Base-by-base conservation (phyloP, 2,329 filamentous ascomycete genomes). In the Corinectria fuckeliana region DNA sequence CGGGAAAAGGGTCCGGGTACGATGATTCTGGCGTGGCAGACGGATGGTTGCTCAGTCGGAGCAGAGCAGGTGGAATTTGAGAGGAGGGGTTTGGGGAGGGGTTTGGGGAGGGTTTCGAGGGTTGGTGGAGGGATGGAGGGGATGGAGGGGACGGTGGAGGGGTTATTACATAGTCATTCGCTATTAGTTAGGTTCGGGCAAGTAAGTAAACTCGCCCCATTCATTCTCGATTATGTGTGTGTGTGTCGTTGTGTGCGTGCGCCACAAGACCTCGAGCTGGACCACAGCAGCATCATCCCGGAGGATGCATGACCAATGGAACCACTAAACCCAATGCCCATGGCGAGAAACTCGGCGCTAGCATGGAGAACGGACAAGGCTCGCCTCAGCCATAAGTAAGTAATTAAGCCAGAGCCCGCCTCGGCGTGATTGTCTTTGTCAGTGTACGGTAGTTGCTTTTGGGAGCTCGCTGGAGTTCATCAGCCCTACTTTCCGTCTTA, bases 31-130 rank as follows among this genome's bases (percentile, higher is more conserved):
- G 28, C 39, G 50, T 56, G 50, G 16, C 25, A 36, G 47, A 42
- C 44, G 42, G 59, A 70, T 67, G 66, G 58, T 65, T 60, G 67
- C 66, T 67, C 56, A 50, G 30, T 67, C 56, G 51, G 30, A 60
- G 50, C 55, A 66, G 36, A 51, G 39, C 58, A 48, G 57, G 64
- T 64, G 68, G 65, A 54, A 60, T 67, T 68, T 68, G 54, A 58
- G 60, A 63, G 67, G 68, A 67, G 68, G 68, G 68, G 63, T 48
- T 62, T 62, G 54, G 58, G 60, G 55, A 67, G 65, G 67, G 66
- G 68, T 63, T 57, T 67, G 58, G 55, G 63, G 63, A 66, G 64
- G 68, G 63, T 58, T 69, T 70, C 54, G 49, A 63, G 61, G 58
- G 52, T 61, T 65, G 56, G 58, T 67, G 60, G 60, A 68, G 59